phyloP scores from a whole-genome alignment of 768 basidiomycete genomes.

The Tephrocybe sp. region DNA sequence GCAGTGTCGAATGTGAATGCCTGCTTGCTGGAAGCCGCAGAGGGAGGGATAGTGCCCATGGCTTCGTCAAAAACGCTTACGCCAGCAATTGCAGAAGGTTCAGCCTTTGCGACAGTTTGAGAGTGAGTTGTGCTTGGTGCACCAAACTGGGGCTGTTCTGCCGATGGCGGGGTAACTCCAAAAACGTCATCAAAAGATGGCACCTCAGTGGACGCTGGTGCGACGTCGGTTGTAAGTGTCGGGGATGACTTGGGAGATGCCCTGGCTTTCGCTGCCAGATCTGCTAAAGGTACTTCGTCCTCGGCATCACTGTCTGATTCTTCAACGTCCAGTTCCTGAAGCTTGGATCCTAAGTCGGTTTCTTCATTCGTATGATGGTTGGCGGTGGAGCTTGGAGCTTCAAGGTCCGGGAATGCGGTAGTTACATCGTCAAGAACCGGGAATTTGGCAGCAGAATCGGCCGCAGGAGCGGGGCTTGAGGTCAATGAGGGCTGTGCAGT shows the following conservation, averaged over 20 bases:
- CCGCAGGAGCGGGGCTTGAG: slow-evolving; percentile 16
- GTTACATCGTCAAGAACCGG: slow-evolving; percentile 36
- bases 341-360: slow-evolving; percentile 52
- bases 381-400: slow-evolving; percentile 19
- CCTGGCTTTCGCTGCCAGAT: slow-evolving; percentile 27
- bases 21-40: slow-evolving; percentile 33
- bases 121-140: slow-evolving; percentile 7
- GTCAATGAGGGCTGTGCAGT: slow-evolving; percentile 14
- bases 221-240: slow-evolving; percentile 10
- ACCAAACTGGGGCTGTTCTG: slow-evolving; percentile 4
- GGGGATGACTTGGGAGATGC: slow-evolving; percentile 20
- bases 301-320: slow-evolving; percentile 56
- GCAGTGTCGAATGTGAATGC: slow-evolving; percentile 65
- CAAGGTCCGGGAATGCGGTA: slow-evolving; percentile 40
- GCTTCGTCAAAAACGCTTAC: slow-evolving; percentile 78
- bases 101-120: slow-evolving; percentile 10
- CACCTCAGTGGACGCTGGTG: slow-evolving; percentile 1
- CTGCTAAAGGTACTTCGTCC: slow-evolving; percentile 39
- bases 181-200: slow-evolving; percentile 59
- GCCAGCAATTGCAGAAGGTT: slow-evolving; percentile 36
- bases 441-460: slow-evolving; percentile 20
- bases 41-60: slow-evolving; percentile 52
- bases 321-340: slow-evolving; percentile 59
- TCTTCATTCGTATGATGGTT: slow-evolving; percentile 26
- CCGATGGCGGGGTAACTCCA: slow-evolving; percentile 32